Evolutionary conservation across 2,329 filamentous ascomycete genomes (phyloP), one percentile per base, ranked within the genome.

Genomic region (Aureobasidium sp.): DNA sequence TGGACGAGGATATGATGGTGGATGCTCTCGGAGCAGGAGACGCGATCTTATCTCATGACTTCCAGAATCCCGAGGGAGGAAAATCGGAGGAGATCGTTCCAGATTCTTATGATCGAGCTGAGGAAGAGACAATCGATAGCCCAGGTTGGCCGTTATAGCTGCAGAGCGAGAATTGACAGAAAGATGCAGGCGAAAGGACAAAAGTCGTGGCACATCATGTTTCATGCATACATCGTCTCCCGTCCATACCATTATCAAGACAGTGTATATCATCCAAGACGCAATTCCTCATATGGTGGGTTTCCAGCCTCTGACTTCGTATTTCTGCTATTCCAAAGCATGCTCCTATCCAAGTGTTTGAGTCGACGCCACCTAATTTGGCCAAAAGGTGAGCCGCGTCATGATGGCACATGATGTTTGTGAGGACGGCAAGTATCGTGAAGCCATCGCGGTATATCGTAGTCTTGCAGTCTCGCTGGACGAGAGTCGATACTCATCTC

Each of bases 141-240:
- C 27, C 15, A 22, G 4, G 27, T 15, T 20, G 27, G 47, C 29
- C 25, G 14, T 11, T 6, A 17, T 22, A 56, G 53, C 39, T n/a
- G 20, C 22, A 5, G n/a, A 22, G 15, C 17, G 29, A 20, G 20
- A 22, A 22, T 29, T 8, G 36, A 8, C 20, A 53, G 14, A 37
- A n/a, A 2, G 48, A 37, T 17, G 31, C 9, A 8, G 12, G 25
- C 3, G 8, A 31, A 34, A 34, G 31, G 48, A 41, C 34, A 53
- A 36, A 57, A 47, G 39, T 57, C 53, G 53, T 57, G 53, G 53
- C 29, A n/a, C 11, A 42, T 36, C 27, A 42, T 34, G 37, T 44
- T 44, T 7, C 37, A 29, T 41, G 37, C 37, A 44, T 17, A 22
- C 15, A 22, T 27, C 9, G 12, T 5, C 15, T 27, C 0, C 4